Percentiles rank a stretch among this genome's conserved stretches.
Evolutionary conservation across 306 rosid species (phyloP).

Genomic region (Fragaria iinumae): DNA sequence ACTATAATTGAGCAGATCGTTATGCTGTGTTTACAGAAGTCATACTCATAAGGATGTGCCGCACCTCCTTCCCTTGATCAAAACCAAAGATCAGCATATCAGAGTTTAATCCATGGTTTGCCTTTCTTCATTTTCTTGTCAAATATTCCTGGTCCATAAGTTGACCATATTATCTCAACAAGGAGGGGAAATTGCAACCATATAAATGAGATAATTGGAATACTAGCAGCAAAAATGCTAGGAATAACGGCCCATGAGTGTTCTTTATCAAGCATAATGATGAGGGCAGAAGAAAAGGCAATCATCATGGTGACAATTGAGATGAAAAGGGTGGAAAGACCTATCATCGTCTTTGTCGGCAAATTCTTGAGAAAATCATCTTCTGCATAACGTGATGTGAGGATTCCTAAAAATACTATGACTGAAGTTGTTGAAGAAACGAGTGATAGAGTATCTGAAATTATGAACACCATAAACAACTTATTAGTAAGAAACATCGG

Average conservation of each 20-base stretch:
- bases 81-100: too few species aligned
- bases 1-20: too few species aligned
- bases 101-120: background rate
- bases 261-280: constrained; percentile 16
- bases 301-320: constrained; percentile 50
- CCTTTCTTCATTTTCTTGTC: too few species aligned
- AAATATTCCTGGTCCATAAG: constrained; percentile 31
- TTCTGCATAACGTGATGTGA: constrained; percentile 46
- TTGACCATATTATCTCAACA: constrained; percentile 1
- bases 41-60: background rate
- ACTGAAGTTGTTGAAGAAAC: constrained; percentile 32
- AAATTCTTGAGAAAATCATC: constrained; percentile 31
- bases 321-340: constrained; percentile 38
- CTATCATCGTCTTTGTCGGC: constrained; percentile 38
- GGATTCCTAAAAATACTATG: constrained; percentile 30
- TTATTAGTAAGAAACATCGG: background rate
- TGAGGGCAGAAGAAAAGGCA: constrained; percentile 38
- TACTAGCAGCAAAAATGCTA: constrained; percentile 7
- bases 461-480: constrained; percentile 18
- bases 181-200: constrained; percentile 28
- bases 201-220: constrained; percentile 34
- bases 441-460: background rate
- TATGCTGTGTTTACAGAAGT: background rate
- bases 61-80: too few species aligned
- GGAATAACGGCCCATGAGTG: constrained; percentile 28